These are phyloP conservation scores for Tillandsia leiboldiana DNA, from an alignment of 176 grass and related monocot species.

Conservation along the genomic window DNA sequence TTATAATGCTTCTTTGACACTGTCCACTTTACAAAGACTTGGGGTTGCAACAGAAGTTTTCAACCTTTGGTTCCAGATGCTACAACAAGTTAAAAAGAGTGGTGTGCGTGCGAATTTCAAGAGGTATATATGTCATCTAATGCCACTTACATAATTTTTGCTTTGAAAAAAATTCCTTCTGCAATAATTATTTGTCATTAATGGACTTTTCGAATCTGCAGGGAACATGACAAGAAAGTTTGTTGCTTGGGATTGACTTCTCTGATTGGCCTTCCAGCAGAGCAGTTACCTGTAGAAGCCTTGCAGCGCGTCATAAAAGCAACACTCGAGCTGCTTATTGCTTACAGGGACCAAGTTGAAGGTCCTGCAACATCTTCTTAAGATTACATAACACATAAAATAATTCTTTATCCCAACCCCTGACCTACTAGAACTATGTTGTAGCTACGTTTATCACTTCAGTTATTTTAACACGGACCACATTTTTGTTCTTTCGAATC, in stretches of 20 bases:
- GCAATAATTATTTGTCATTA: background rate
- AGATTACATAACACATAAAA: too few relatives aligned
- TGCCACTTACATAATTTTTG: too few relatives aligned
- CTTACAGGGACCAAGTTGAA: constrained; percentile 93
- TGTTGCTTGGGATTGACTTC: constrained; percentile 74
- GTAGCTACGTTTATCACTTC: background rate
- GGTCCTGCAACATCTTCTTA: constrained; percentile 23
- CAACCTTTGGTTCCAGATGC: constrained; percentile 71
- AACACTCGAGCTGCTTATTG: constrained; percentile 68
- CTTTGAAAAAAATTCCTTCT: too few relatives aligned
- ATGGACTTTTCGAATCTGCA: constrained; percentile 19
- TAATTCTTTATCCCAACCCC: too few relatives aligned
- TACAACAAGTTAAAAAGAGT: constrained; percentile 69
- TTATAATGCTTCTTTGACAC: constrained; percentile 66
- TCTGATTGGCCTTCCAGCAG: constrained; percentile 67
- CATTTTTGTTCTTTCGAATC: background rate
- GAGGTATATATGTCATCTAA: constrained; percentile 29
- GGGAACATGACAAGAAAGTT: constrained; percentile 83
- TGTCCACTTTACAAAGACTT: constrained; percentile 57
- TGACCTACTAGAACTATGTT: background rate
- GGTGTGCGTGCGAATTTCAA: constrained; percentile 63
- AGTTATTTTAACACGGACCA: background rate
- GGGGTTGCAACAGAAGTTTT: constrained; percentile 66
- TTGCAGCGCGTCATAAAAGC: constrained; percentile 78
- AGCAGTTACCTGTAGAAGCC: constrained; percentile 68